Evolutionary conservation across 2,329 filamentous ascomycete species (phyloP).

Genomic region (Endothia cerciana): DNA sequence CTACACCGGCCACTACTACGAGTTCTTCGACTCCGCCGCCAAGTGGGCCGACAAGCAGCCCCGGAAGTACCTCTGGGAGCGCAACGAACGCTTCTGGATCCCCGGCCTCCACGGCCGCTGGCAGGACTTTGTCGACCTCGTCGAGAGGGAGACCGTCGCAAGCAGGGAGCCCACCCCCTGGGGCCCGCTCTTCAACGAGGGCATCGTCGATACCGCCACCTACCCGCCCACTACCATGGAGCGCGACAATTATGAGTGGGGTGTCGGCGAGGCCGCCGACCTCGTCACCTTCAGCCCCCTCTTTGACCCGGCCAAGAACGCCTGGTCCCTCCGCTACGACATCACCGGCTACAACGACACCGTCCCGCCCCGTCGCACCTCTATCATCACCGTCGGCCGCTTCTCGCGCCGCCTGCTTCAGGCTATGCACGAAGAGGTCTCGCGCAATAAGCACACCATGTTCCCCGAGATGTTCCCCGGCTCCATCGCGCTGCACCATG

Average conservation of each 20-base stretch:
- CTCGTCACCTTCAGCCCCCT: constrained; percentile 75
- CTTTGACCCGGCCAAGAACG: constrained; percentile 73
- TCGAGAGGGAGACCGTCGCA: constrained; percentile 56
- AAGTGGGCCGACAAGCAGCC: constrained; percentile 70
- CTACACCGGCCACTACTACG: constrained; percentile 80
- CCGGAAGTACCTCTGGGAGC: constrained; percentile 74
- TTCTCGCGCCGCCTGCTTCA: constrained; percentile 74
- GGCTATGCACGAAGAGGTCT: constrained; percentile 77
- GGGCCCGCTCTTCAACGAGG: constrained; percentile 61
- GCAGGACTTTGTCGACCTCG: constrained; percentile 65
- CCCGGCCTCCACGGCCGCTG: constrained; percentile 70
- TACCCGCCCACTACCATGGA: constrained; percentile 57
- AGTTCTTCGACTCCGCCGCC: constrained; percentile 69
- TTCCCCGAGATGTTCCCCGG: constrained; percentile 82
- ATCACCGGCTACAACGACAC: constrained; percentile 67
- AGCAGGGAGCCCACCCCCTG: constrained; percentile 69
- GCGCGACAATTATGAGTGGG: constrained; percentile 73
- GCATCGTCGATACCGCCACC: constrained; percentile 66
- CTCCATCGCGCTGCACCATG: constrained; percentile 74
- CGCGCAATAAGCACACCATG: constrained; percentile 71
- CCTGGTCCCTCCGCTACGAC: constrained; percentile 72
- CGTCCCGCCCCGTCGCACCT: constrained; percentile 70
- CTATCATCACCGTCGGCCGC: constrained; percentile 78
- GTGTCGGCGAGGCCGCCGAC: constrained; percentile 75
- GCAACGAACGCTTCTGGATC: constrained; percentile 74